Evolutionary conservation across 1,284 basidiomycete species (phyloP).

Genomic region (Sporisorium iseilematis-ciliati): DNA sequence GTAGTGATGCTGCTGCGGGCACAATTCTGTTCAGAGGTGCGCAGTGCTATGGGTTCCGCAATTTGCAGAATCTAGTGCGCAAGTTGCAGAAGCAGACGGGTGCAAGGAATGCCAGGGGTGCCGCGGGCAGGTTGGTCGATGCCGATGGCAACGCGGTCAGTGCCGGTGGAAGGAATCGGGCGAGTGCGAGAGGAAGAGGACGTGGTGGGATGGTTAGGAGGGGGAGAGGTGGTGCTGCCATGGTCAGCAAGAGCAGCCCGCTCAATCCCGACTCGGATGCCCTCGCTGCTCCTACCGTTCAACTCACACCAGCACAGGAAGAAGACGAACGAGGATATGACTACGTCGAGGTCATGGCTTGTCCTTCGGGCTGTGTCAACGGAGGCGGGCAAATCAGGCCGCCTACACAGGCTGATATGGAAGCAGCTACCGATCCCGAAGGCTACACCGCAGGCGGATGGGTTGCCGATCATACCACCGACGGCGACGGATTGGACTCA

Average conservation of each 20-base stretch:
- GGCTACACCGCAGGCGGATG: constrained; percentile 39
- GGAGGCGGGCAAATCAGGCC: constrained; percentile 84
- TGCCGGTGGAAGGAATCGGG: constrained; percentile 2
- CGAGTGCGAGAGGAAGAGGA: constrained; percentile 40
- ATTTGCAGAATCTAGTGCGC: constrained; percentile 95
- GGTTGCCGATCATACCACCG: constrained; percentile 22
- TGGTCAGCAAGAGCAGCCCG: constrained; percentile 53
- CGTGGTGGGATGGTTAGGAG: constrained; percentile 69
- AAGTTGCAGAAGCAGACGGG: constrained; percentile 77
- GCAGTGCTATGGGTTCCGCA: constrained; percentile 96
- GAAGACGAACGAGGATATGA: constrained; percentile 79
- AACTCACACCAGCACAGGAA: constrained; percentile 32
- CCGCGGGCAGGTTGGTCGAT: constrained; percentile 49
- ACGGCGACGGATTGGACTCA: constrained; percentile 74
- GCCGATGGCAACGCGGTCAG: constrained; percentile 28
- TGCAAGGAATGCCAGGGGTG: constrained; percentile 69
- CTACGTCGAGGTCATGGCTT: constrained; percentile 99
- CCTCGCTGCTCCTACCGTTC: neutral
- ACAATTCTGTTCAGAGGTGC: constrained; percentile 86
- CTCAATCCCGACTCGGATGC: constrained; percentile 24
- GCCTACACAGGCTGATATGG: constrained; percentile 34
- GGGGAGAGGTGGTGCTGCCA: constrained; percentile 74
- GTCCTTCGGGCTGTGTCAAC: constrained; percentile 96
- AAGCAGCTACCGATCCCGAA: constrained; percentile 29
- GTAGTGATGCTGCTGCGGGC: neutral